Base-by-base conservation (phyloP, 306 rosid genomes). In the Amphicarpaea edgeworthii region DNA sequence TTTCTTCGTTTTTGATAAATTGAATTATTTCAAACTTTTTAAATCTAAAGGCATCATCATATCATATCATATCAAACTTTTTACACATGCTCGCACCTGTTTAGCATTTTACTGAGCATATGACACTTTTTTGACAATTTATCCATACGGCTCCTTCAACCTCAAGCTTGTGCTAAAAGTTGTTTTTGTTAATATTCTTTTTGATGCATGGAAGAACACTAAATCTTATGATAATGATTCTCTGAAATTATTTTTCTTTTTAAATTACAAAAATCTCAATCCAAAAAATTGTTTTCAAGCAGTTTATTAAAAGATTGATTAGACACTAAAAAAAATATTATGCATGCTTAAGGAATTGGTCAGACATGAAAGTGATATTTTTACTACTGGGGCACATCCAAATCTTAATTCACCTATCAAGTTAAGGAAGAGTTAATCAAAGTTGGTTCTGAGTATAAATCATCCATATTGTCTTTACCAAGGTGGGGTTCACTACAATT, bases 401-500 rank as follows among this genome's bases (percentile, higher is more conserved):
- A 30, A 30, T 15, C 45, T 61, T 6, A 37, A 42, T 28, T 62
- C 64, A 73, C n/a, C 54, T 7, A 45, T 14, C 12, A 69, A 54
- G 43, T 9, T 45, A 49, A 37, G 10, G 51, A 51, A 30, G 55
- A 61, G 60, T 79, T 53, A 15, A 79, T 47, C 37, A 73, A 45
- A 77, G 81, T 60, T 43, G 45, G 70, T 54, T 72, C 1, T 5
- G 23, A 1, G 53, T 34, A 66, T 32, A 63, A 77, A 57, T 64
- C 79, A 57, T 51, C 51, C 68, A 55, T 19, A 70, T 38, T 64
- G 70, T 64, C 70, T 55, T 41, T 71, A 65, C 72, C 61, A 66
- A 67, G 68, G 75, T 77, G 57, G 79, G 70, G 85, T 49, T 77
- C 78, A 73, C 77, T 72, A 59, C 45, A 60, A 69, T 54, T 60